Evolutionary conservation across 495 filamentous ascomycete genomes (phyloP).

Genomic region (Podospora pseudopauciseta): DNA sequence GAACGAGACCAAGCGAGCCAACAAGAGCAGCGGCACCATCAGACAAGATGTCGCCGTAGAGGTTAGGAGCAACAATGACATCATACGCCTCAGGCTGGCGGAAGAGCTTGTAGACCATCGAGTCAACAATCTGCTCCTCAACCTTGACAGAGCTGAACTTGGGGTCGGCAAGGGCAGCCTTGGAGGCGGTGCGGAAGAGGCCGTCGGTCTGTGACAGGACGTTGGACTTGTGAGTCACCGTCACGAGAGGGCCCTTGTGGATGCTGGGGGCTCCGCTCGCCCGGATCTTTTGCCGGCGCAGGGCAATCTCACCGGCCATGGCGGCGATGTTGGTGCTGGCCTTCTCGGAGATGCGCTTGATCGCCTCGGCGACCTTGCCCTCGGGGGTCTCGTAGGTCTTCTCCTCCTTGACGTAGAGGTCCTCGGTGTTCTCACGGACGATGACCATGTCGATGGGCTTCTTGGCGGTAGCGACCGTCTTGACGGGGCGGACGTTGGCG

Average conservation of each 20-base stretch:
- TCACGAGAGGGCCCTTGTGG: constrained; percentile 72
- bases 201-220: constrained; percentile 96
- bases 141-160: constrained; percentile 62
- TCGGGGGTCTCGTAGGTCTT: constrained; percentile 66
- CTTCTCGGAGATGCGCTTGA: constrained; percentile 89
- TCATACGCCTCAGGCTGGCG: constrained; percentile 91
- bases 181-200: constrained; percentile 80
- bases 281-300: constrained; percentile 79
- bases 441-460: constrained; percentile 92
- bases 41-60: constrained; percentile 95
- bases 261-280: constrained; percentile 45
- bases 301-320: constrained; percentile 91
- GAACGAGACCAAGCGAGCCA: constrained; percentile 88
- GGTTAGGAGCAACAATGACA: constrained; percentile 95
- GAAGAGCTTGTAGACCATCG: constrained; percentile 99
- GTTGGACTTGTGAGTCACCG: constrained; percentile 98
- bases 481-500: constrained; percentile 96
- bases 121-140: constrained; percentile 98
- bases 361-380: constrained; percentile 90
- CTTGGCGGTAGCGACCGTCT: constrained; percentile 61
- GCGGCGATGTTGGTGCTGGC: constrained; percentile 80
- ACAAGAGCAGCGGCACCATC: constrained; percentile 95
- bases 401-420: constrained; percentile 98
- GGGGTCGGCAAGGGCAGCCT: constrained; percentile 61
- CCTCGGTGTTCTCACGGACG: constrained; percentile 97